These are phyloP conservation scores for Durotheca rogersii DNA, from an alignment of 495 filamentous ascomycete genomes.

Conservation along the genomic window DNA sequence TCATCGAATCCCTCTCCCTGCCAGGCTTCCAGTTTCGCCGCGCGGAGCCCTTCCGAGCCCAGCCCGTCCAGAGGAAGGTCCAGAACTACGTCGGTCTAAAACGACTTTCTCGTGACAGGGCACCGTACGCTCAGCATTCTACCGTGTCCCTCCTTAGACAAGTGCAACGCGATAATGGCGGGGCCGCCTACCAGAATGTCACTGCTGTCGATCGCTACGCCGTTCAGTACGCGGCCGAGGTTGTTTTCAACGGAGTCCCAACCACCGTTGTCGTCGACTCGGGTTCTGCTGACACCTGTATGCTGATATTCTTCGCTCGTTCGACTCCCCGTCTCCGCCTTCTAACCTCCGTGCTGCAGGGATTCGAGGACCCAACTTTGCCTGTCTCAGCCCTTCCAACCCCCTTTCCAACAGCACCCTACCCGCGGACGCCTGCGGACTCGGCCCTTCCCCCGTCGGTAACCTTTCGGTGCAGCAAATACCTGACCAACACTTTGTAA, in stretches of 20 bases:
- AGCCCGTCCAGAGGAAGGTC: slow-evolving; percentile 7
- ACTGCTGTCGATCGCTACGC: slow-evolving; percentile 39
- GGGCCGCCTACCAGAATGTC: slow-evolving; percentile 40
- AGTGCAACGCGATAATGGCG: slow-evolving; percentile 14
- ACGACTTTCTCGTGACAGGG: slow-evolving; percentile 1
- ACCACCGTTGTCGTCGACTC: slow-evolving; percentile 58
- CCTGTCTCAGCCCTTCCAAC: too few species aligned
- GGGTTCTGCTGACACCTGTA: slow-evolving; percentile 64
- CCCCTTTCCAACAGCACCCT: slow-evolving; percentile 19
- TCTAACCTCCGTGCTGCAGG: background rate
- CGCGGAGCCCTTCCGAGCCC: background rate
- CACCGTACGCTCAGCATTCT: slow-evolving; percentile 4
- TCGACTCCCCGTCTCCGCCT: slow-evolving; percentile 18
- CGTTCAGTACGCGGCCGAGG: slow-evolving; percentile 41
- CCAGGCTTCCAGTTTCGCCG: slow-evolving; percentile 16
- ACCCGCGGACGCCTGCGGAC: slow-evolving; percentile 43
- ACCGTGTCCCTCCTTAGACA: slow-evolving; percentile 3
- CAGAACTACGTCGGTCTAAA: slow-evolving; percentile 9
- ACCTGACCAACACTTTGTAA: slow-evolving; percentile 49
- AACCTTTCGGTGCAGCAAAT: slow-evolving; percentile 42
- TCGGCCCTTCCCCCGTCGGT: slow-evolving; percentile 43
- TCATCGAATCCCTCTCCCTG: slow-evolving; percentile 10
- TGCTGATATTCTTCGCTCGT: background rate
- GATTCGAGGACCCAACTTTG: slow-evolving; percentile 8
- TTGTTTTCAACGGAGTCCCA: slow-evolving; percentile 31